Percentiles rank a stretch among this genome's conserved stretches.
Conservation (phyloP, 2,329 filamentous ascomycete genomes). For the Pseudogymnoascus destructans region DNA sequence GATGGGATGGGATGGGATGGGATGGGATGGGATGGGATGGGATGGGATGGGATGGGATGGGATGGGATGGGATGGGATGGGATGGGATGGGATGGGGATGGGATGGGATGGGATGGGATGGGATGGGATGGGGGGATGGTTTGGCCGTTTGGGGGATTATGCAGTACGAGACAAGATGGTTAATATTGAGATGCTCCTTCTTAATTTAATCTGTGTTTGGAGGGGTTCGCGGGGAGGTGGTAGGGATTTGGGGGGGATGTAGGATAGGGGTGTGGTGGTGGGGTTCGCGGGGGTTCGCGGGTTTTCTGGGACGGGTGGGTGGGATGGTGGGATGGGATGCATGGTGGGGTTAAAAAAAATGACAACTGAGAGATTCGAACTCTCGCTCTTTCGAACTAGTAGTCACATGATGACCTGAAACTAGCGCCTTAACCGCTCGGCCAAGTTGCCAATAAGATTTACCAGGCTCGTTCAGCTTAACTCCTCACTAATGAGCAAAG, state of each 20-base stretch:
- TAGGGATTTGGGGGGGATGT: too few relatives aligned
- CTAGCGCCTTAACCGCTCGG: constrained; percentile 29
- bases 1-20: not conserved
- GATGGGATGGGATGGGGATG: not conserved
- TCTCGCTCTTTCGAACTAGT: constrained; percentile 25
- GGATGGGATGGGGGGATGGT: not conserved
- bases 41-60: not conserved
- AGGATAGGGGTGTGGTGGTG: too few relatives aligned
- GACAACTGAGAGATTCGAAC: constrained; percentile 24
- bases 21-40: not conserved
- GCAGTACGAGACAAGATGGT: not conserved
- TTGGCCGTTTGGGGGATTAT: not conserved
- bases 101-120: not conserved
- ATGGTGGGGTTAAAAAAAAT: constrained; percentile 9
- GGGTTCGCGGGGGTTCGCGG: not conserved
- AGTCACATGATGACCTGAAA: constrained; percentile 22
- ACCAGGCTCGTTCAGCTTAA: too few relatives aligned
- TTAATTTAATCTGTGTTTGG: constrained; percentile 5
- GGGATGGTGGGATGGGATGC: not conserved
- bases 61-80: not conserved
- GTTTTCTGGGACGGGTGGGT: not conserved
- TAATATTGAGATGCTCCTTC: not conserved
- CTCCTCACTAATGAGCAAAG: too few relatives aligned
- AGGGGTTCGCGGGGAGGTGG: not conserved
- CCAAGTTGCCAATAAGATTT: constrained; percentile 26